Evolutionary conservation across 2,329 filamentous ascomycete species (phyloP).

Genomic region (Epichloe festucae): DNA sequence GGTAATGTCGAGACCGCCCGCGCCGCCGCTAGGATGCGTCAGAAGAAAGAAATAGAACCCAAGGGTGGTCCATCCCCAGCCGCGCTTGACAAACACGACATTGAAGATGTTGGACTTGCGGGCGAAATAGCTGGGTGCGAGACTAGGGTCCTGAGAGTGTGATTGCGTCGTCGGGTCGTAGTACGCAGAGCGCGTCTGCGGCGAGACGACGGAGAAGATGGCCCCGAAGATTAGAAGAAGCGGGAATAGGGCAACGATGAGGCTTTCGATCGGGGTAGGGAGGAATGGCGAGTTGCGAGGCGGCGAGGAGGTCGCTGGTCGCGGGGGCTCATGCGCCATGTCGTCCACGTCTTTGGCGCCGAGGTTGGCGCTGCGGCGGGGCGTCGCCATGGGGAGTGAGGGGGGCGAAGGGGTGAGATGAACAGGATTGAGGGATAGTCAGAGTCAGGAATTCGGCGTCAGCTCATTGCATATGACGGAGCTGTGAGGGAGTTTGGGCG

Average conservation of each 20-base stretch:
- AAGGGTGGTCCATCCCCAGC: slow-evolving; percentile 81
- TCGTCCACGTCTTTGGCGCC: background rate
- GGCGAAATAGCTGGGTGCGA: slow-evolving; percentile 77
- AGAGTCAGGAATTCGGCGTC: background rate
- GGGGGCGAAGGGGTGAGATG: background rate
- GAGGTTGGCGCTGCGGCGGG: slow-evolving; percentile 12
- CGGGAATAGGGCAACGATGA: slow-evolving; percentile 61
- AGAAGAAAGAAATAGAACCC: slow-evolving; percentile 59
- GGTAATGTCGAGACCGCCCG: slow-evolving; percentile 12
- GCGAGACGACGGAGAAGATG: slow-evolving; percentile 66
- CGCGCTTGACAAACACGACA: slow-evolving; percentile 82
- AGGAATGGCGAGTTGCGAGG: slow-evolving; percentile 44
- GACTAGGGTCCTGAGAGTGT: slow-evolving; percentile 39
- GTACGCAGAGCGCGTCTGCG: slow-evolving; percentile 48
- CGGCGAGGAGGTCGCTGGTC: background rate
- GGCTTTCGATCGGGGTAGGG: slow-evolving; percentile 54
- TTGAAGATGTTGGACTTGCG: slow-evolving; percentile 92
- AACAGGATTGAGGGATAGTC: background rate
- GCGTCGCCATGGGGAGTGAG: slow-evolving; percentile 13
- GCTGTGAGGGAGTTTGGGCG: no score
- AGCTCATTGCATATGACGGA: background rate
- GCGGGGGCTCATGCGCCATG: background rate
- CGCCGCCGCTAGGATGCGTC: slow-evolving; percentile 46
- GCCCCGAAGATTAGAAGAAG: slow-evolving; percentile 67
- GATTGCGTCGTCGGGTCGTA: slow-evolving; percentile 53